Base-by-base conservation (phyloP, 768 basidiomycete genomes). In the Nidularia sp. region DNA sequence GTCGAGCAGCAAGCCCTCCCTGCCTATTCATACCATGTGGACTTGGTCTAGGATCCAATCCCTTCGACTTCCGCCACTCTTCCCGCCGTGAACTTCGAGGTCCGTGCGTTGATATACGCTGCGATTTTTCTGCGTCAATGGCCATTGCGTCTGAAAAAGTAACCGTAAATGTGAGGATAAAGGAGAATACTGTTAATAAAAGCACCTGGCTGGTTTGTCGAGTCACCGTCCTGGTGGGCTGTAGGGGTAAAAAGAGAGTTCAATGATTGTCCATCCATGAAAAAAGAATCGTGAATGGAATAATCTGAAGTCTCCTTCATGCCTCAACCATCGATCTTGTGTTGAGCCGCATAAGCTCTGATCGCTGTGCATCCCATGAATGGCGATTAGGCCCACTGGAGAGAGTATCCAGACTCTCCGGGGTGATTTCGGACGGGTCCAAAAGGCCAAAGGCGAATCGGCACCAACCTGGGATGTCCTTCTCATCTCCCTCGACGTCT, bases 1-100 rank as follows among this genome's bases (percentile, higher is more conserved):
- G 75, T 50, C 77, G 73, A 34, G 78, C 85, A 39, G 80, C 80
- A 12, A 81, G 51, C 9, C 70, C 70, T 33, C 87, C 88, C 62
- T 90, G 86, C 35, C 84, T 77, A 61, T 88, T 90, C 76, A 85
- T 78, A 34, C 78, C 81, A 39, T 65, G 72, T 6, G 75, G 64
- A 54, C 73, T 74, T 6, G 80, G 74, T 57, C 79, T 65, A 25
- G 83, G 68, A 6, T 72, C 62, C 66, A 90, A 61, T 32, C 93
- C 93, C 64, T 93, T 95, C 22, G 91, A 86, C 51, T 70, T 70
- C 63, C 91, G 74, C 93, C 93, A 95, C 57, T 83, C 76, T 64
- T 93, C 92, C 56, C 89, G 76, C 54, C 93, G 74, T 46, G 89
- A 88, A 47, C 77, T 73, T 33, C 91, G 82, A 2, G 85, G 79